Evolutionary conservation across 2,329 filamentous ascomycete species (phyloP).

Genomic region (Phaeosphaeriaceae sp.): DNA sequence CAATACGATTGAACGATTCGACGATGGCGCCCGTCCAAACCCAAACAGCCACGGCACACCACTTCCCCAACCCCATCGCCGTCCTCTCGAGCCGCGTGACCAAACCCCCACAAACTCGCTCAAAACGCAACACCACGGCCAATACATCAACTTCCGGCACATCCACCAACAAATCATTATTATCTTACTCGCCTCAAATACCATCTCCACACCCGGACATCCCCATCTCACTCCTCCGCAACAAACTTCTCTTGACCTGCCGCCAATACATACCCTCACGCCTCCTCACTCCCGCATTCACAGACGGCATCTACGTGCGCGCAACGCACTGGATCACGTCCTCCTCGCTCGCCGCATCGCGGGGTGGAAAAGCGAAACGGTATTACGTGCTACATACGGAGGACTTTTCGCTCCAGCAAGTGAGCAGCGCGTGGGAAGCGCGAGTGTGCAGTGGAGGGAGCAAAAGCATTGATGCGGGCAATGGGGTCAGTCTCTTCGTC

Average conservation of each 20-base stretch:
- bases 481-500: slow-evolving; percentile 33
- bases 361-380: slow-evolving; percentile 28
- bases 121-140: slow-evolving; percentile 8
- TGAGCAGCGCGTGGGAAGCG: slow-evolving; percentile 29
- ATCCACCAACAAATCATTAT: slow-evolving; percentile 25
- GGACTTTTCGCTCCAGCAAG: slow-evolving; percentile 25
- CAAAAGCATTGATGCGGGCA: slow-evolving; percentile 32
- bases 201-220: slow-evolving; percentile 32
- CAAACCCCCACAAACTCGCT: slow-evolving; percentile 12
- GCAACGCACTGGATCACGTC: slow-evolving; percentile 33
- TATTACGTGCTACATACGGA: slow-evolving; percentile 32
- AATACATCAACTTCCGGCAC: slow-evolving; percentile 14
- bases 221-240: slow-evolving; percentile 32
- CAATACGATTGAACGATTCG: slow-evolving; percentile 1
- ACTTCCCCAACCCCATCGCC: slow-evolving; percentile 27
- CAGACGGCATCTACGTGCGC: slow-evolving; percentile 33
- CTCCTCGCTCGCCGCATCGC: slow-evolving; percentile 17
- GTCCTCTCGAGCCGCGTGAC: slow-evolving; percentile 23
- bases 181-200: slow-evolving; percentile 32
- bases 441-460: slow-evolving; percentile 25
- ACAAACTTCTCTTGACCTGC: slow-evolving; percentile 34
- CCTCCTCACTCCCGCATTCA: slow-evolving; percentile 27
- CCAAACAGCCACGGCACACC: slow-evolving; percentile 31
- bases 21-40: slow-evolving; percentile 34
- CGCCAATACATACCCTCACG: slow-evolving; percentile 24